These are phyloP conservation scores for Leucaena leucocephala DNA, from an alignment of 306 rosid genomes.

Conservation along the genomic window DNA sequence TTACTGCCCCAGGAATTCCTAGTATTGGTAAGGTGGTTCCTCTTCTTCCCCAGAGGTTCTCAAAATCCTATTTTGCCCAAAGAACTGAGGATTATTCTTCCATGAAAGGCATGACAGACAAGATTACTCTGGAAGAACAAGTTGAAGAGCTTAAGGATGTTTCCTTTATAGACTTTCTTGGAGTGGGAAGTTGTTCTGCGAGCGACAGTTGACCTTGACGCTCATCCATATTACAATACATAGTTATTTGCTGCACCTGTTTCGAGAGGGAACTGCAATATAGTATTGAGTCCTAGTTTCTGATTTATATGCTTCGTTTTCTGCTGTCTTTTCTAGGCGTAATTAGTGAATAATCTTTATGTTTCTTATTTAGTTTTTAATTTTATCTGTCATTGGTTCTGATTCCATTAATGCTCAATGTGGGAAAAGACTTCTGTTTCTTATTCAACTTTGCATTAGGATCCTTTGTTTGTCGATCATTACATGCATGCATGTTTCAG, in stretches of 20 bases:
- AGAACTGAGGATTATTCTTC: slow-evolving; percentile 1
- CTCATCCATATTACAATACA: neutral
- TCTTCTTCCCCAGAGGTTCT: slow-evolving; percentile 23
- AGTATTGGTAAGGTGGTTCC: slow-evolving; percentile 38
- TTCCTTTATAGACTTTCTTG: slow-evolving; percentile 70
- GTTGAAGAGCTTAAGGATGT: slow-evolving; percentile 32
- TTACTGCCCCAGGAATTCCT: slow-evolving; percentile 39
- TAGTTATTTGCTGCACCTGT: neutral
- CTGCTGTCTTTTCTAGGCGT: slow-evolving; percentile 11
- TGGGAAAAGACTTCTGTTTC: neutral
- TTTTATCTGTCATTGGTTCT: neutral
- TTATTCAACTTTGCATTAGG: neutral
- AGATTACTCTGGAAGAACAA: slow-evolving; percentile 12
- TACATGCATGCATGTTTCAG: neutral
- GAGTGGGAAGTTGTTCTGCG: slow-evolving; percentile 48
- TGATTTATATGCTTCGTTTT: neutral
- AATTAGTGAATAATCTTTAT: neutral
- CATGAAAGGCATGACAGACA: neutral
- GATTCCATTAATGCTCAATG: neutral
- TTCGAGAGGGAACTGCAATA: neutral
- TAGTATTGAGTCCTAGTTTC: slow-evolving; percentile 5
- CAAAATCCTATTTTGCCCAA: slow-evolving; percentile 17
- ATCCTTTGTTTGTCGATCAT: neutral
- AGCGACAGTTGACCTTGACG: slow-evolving; percentile 7
- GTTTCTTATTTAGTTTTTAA: neutral